Conservation (phyloP, 331 rosid species). For the Pyracantha coccinea region DNA sequence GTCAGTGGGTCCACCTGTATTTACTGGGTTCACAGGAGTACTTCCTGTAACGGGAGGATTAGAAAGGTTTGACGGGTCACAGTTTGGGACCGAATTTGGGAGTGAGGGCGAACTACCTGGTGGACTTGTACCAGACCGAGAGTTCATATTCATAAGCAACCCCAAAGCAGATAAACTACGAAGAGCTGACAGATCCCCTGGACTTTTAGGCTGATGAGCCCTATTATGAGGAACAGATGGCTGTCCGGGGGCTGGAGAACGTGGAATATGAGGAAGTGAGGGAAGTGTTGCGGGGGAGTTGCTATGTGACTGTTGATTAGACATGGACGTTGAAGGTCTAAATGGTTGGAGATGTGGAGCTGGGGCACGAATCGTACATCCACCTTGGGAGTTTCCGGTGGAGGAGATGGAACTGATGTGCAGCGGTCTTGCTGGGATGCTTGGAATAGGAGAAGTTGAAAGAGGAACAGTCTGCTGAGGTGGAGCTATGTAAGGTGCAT, state of each 20-base stretch:
- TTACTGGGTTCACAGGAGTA: slow-evolving; percentile 16
- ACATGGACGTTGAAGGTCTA: slow-evolving; percentile 36
- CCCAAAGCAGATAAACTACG: slow-evolving; percentile 21
- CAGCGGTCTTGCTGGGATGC: slow-evolving; percentile 32
- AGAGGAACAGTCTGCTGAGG: slow-evolving; percentile 21
- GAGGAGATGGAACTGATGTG: slow-evolving; percentile 27
- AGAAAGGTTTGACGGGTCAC: slow-evolving; percentile 8
- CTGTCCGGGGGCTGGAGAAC: slow-evolving; percentile 2
- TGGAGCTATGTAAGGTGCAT: slow-evolving; percentile 10
- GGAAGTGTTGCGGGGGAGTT: slow-evolving; percentile 17
- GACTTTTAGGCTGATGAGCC: slow-evolving; percentile 14
- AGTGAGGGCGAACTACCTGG: slow-evolving; percentile 6
- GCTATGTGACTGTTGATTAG: slow-evolving; percentile 31
- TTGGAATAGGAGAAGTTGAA: slow-evolving; percentile 20
- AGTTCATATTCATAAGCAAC: slow-evolving; percentile 14
- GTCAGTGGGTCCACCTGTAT: slow-evolving; percentile 19
- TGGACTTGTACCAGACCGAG: slow-evolving; percentile 21
- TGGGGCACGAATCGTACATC: slow-evolving; percentile 43
- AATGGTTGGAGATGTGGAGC: slow-evolving; percentile 68
- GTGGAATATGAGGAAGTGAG: slow-evolving; percentile 13
- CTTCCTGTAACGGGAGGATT: slow-evolving; percentile 7
- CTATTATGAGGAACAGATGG: slow-evolving; percentile 23
- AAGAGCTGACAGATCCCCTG: slow-evolving; percentile 17
- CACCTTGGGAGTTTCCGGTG: slow-evolving; percentile 31
- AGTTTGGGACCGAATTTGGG: slow-evolving; percentile 10